Percentiles rank a stretch among this genome's conserved stretches.
Conservation (phyloP, 2,329 filamentous ascomycete genomes). For the Fusarium scirpi region DNA sequence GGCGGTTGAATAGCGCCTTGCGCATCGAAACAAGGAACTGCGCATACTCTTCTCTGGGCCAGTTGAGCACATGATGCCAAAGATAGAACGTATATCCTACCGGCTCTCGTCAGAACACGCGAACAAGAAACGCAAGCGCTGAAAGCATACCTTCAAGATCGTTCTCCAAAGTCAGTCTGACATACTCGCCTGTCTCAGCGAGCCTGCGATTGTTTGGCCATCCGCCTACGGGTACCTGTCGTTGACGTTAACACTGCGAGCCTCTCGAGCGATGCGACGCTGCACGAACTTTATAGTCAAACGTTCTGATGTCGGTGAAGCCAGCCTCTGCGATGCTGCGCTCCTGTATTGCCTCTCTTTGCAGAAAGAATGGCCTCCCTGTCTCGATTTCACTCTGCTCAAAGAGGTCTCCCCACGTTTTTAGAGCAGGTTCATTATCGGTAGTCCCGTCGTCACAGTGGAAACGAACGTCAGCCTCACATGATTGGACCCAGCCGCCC, state of each 20-base stretch:
- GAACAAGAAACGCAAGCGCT: not conserved
- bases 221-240: slow-evolving; percentile 38
- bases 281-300: slow-evolving; percentile 36
- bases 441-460: slow-evolving; percentile 37
- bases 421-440: slow-evolving; percentile 23
- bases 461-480: slow-evolving; percentile 37
- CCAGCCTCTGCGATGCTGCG: slow-evolving; percentile 36
- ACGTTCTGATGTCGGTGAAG: slow-evolving; percentile 30
- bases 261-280: not conserved
- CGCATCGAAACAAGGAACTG: slow-evolving; percentile 29
- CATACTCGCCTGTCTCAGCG: slow-evolving; percentile 34
- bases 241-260: slow-evolving; percentile 1
- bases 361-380: slow-evolving; percentile 30
- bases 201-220: slow-evolving; percentile 42
- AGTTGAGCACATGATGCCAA: slow-evolving; percentile 38
- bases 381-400: slow-evolving; percentile 11
- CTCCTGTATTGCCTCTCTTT: slow-evolving; percentile 30
- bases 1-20: slow-evolving; percentile 30
- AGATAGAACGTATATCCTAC: slow-evolving; percentile 35
- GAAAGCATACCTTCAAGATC: slow-evolving; percentile 32
- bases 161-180: slow-evolving; percentile 42
- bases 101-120: not conserved
- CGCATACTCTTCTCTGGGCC: slow-evolving; percentile 38
- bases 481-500: slow-evolving; percentile 40
- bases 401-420: slow-evolving; percentile 28